Evolutionary conservation across 768 basidiomycete genomes (phyloP).

Genomic region (Galerina marginata): DNA sequence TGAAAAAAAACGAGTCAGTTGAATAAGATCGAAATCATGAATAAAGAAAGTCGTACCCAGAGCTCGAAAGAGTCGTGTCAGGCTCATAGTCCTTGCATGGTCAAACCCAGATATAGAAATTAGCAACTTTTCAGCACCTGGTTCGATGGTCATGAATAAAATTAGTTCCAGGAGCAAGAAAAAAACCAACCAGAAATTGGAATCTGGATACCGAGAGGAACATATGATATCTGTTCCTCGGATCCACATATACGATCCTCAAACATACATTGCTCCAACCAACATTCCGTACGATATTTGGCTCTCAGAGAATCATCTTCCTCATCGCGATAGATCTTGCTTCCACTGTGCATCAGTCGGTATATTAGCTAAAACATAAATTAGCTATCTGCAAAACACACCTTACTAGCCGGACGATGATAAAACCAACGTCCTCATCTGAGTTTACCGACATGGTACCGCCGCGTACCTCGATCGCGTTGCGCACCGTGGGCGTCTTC

Average conservation of each 20-base stretch:
- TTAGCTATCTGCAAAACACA: conserved; percentile 30
- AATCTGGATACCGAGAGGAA: conserved; percentile 60
- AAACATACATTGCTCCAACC: conserved; percentile 87
- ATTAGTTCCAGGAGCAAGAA: neutral
- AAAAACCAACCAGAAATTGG: conserved; percentile 62
- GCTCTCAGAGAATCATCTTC: conserved; percentile 45
- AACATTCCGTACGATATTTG: conserved; percentile 89
- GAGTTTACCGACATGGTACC: conserved; percentile 53
- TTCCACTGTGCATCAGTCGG: conserved; percentile 54
- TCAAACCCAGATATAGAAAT: conserved; percentile 82
- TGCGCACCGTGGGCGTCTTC: conserved; percentile 55
- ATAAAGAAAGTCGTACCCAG: conserved; percentile 53
- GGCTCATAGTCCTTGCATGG: conserved; percentile 68
- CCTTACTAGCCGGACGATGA: conserved; percentile 80
- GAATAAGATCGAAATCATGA: neutral
- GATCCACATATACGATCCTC: conserved; percentile 72
- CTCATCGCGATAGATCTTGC: conserved; percentile 67
- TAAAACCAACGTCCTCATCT: conserved; percentile 61
- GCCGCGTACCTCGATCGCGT: conserved; percentile 64
- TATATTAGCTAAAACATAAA: conserved; percentile 9
- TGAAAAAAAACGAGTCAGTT: conserved; percentile 28
- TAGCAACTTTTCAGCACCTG: conserved; percentile 61
- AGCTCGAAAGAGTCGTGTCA: conserved; percentile 68
- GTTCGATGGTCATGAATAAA: neutral
- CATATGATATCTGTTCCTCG: conserved; percentile 73